Base-by-base conservation (phyloP, 257 asterid species). In the Fraxinus excelsior region DNA sequence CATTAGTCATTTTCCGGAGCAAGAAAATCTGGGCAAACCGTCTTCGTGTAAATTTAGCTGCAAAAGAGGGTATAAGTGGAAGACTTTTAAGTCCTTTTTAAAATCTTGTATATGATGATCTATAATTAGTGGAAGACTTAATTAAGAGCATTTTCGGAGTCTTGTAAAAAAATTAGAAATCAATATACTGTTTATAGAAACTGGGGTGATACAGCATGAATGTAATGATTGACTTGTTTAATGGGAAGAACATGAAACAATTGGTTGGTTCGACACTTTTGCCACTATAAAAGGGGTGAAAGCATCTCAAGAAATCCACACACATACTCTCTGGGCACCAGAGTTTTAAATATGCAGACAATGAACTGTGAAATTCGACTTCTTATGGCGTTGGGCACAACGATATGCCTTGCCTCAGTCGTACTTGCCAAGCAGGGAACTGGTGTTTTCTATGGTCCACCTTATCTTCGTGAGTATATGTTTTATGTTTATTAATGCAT, bases 381-480 rank as follows among this genome's bases (percentile, higher is more conserved):
- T 23, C 32, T 62, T 26, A 10, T 62, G 68, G 10, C 25, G 68
- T 23, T 62, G 19, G 18, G 19, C n/a, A 25, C 1, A 16, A 25
- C 18, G 32, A 62, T 62, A 26, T 62, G 18, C 32, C 68, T 62
- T 62, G 18, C 32, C 32, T 62, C 35, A 12, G 7, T 62, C 10
- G 35, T 12, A 12, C 32, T 62, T 9, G 68, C 68, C 10, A 62
- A 62, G 32, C 18, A 62, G 0, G 65, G 75, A 18, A 42, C 64
- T 71, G 62, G 62, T 3, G 19, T 29, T 71, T 42, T 7, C 21
- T 40, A 71, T 44, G 29, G 10, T n/a, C 56, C 28, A 8, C 58
- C 75, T 42, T 71, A 71, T 29, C 5, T 42, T 42, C 75, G 75
- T 71, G 13, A 71, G 75, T 42, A 42, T 13, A 40, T 42, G 9